phyloP scores from a whole-genome alignment of 805 yeast genomes.

The Wickerhamomyces canadensis region DNA sequence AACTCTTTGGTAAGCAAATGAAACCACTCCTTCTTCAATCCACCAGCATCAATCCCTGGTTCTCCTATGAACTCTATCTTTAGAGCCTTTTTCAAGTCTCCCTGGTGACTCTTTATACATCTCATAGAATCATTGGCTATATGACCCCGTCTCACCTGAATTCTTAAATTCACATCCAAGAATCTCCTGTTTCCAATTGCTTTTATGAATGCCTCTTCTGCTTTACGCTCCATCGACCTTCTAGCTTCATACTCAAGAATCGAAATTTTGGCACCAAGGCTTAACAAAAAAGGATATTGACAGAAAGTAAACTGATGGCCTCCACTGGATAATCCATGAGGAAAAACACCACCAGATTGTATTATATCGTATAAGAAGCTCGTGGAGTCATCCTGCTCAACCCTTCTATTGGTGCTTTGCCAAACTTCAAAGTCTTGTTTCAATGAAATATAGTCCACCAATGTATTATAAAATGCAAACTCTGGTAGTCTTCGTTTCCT shows the following conservation, averaged over 20 bases:
- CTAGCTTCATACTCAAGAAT: conserved; percentile 79
- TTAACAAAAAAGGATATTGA: conserved; percentile 75
- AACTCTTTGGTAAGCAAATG: conserved; percentile 62
- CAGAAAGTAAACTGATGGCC: conserved; percentile 54
- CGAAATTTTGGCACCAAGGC: conserved; percentile 76
- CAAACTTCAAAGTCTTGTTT: conserved; percentile 80
- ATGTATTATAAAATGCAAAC: conserved; percentile 60
- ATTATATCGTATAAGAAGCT: conserved; percentile 10
- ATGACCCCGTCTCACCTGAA: conserved; percentile 61
- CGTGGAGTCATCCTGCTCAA: conserved; percentile 3
- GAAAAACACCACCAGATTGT: conserved; percentile 9
- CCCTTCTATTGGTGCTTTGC: conserved; percentile 40
- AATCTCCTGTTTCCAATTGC: conserved; percentile 59
- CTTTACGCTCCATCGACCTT: conserved; percentile 76
- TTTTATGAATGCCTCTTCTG: conserved; percentile 82
- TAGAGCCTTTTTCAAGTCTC: conserved; percentile 67
- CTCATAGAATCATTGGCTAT: conserved; percentile 73
- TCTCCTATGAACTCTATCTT: conserved; percentile 79
- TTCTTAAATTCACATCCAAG: conserved; percentile 61
- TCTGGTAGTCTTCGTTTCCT: conserved; percentile 31
- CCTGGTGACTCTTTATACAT: conserved; percentile 47
- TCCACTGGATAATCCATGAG: conserved; percentile 3
- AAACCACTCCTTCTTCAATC: conserved; percentile 93
- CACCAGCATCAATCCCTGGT: conserved; percentile 95
- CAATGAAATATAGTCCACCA: conserved; percentile 75